A percentile compares a stretch with the other conserved stretches of the same genome.
Evolutionary conservation across 2,329 filamentous ascomycete genomes (phyloP).

Genomic region (Cladorrhinum sp.): DNA sequence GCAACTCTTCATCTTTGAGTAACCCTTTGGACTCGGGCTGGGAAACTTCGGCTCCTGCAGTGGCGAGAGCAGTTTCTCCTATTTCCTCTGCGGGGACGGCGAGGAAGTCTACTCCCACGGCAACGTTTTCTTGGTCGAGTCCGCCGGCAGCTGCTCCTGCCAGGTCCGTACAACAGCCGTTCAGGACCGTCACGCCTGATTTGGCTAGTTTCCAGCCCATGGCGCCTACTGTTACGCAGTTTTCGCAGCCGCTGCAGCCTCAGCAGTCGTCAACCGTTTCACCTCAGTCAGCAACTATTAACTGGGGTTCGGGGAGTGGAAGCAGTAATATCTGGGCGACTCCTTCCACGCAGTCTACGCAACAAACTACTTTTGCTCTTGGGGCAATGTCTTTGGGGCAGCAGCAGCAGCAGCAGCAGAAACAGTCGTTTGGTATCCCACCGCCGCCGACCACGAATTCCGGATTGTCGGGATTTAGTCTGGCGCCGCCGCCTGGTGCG

Average conservation of each 20-base stretch:
- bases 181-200: constrained; percentile 59
- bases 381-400: constrained; percentile 47
- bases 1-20: constrained; percentile 21
- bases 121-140: constrained; percentile 64
- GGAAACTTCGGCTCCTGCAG: constrained; percentile 41
- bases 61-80: constrained; percentile 32
- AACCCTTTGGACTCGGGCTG: constrained; percentile 48
- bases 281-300: constrained; percentile 39
- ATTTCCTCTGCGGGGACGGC: constrained; percentile 28
- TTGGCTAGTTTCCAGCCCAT: constrained; percentile 53
- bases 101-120: constrained; percentile 39
- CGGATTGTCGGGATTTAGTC: constrained; percentile 42
- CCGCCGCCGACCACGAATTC: constrained; percentile 40
- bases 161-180: constrained; percentile 41
- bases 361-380: constrained; percentile 33
- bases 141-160: constrained; percentile 36
- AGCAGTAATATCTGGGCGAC: constrained; percentile 18
- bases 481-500: constrained; percentile 44
- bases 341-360: constrained; percentile 30
- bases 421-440: constrained; percentile 55
- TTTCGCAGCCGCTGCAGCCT: constrained; percentile 58
- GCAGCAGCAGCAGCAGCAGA: constrained; percentile 36
- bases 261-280: constrained; percentile 19
- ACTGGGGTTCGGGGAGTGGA: constrained; percentile 46
- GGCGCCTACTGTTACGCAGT: constrained; percentile 59